phyloP scores from a whole-genome alignment of 345 rosid species.

The Gossypium raimondii region DNA sequence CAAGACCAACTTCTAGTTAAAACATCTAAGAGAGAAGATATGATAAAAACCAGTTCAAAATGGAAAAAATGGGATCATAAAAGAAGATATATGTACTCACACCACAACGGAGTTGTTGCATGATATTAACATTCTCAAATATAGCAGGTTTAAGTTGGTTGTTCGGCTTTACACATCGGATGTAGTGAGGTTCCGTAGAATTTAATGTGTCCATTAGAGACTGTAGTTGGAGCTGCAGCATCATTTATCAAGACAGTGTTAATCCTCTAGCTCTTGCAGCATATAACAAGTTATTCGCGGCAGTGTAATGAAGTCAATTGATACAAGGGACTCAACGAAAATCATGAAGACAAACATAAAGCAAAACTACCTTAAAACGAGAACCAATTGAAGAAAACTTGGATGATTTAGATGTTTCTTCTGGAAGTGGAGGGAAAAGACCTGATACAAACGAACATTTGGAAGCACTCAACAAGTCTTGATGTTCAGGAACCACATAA shows the following conservation, averaged over 20 bases:
- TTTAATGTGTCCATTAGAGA: conserved; percentile 84
- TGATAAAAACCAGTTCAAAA: conserved; percentile 10
- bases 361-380: conserved; percentile 70
- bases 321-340: not conserved
- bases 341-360: conserved; percentile 9
- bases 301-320: not conserved
- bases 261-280: conserved; percentile 19
- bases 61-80: conserved; percentile 3
- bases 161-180: conserved; percentile 98
- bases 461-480: conserved; percentile 76
- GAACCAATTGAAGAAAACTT: conserved; percentile 95
- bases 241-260: conserved; percentile 22
- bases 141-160: conserved; percentile 86
- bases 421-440: conserved; percentile 87
- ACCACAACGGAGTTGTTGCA: conserved; percentile 96
- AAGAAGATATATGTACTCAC: conserved; percentile 45
- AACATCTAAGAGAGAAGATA: conserved; percentile 10
- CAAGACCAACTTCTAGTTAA: conserved; percentile 18
- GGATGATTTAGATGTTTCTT: conserved; percentile 82
- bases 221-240: conserved; percentile 85
- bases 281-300: conserved; percentile 4
- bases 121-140: conserved; percentile 89
- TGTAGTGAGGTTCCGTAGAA: conserved; percentile 93
- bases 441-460: conserved; percentile 81
- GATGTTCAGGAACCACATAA: conserved; percentile 92